Percentiles rank a stretch among this genome's conserved stretches.
These are phyloP conservation scores for Dryas integrifolia DNA, from an alignment of 331 rosid genomes.

Conservation along the genomic window DNA sequence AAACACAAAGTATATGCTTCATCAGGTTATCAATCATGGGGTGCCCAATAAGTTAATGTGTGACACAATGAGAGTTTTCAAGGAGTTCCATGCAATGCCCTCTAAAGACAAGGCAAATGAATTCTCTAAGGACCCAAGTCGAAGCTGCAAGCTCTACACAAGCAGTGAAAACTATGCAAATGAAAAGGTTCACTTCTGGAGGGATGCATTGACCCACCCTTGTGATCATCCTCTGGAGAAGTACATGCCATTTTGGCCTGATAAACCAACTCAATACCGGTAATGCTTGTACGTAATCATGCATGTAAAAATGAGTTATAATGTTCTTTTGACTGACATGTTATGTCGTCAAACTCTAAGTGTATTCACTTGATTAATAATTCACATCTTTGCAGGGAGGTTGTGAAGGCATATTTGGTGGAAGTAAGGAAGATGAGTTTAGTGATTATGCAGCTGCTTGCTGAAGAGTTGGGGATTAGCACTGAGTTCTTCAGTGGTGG, in stretches of 20 bases:
- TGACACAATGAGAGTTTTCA: constrained; percentile 33
- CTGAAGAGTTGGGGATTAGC: constrained; percentile 47
- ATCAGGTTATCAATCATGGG: constrained; percentile 66
- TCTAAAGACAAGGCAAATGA: constrained; percentile 35
- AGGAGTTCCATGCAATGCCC: constrained; percentile 49
- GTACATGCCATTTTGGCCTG: constrained; percentile 55
- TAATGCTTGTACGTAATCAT: background rate
- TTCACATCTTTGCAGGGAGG: constrained; percentile 27
- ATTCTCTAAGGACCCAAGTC: constrained; percentile 41
- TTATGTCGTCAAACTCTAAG: too few species aligned
- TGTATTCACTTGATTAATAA: too few species aligned
- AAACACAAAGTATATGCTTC: background rate
- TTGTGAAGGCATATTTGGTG: constrained; percentile 36
- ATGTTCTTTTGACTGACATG: too few species aligned
- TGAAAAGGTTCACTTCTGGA: constrained; percentile 51
- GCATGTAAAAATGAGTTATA: too few species aligned
- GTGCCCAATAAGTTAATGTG: constrained; percentile 35
- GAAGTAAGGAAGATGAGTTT: constrained; percentile 41
- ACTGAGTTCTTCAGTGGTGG: constrained; percentile 38
- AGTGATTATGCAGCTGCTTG: constrained; percentile 40
- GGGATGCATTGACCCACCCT: constrained; percentile 54
- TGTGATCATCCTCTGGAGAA: constrained; percentile 50
- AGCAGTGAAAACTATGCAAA: constrained; percentile 45
- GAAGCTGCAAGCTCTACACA: constrained; percentile 51
- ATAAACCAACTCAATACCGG: constrained; percentile 57